phyloP scores from a whole-genome alignment of 73 alveolate genomes.

The Paramecium octaurelia region DNA sequence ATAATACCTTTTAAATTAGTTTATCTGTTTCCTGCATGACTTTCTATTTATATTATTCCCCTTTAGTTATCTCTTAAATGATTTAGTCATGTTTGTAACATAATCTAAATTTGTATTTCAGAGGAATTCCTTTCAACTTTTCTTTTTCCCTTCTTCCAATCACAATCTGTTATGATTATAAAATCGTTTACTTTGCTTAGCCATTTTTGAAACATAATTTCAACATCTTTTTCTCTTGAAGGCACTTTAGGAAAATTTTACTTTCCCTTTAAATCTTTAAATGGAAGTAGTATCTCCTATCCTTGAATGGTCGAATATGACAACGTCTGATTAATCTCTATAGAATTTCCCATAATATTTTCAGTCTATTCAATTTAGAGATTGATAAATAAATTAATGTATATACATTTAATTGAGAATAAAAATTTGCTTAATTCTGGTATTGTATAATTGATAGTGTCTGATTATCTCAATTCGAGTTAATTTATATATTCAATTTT shows the following conservation, averaged over 20 bases:
- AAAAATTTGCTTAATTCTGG: background rate
- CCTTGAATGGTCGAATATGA: background rate
- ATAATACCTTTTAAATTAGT: background rate
- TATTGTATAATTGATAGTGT: background rate
- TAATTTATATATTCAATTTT: background rate
- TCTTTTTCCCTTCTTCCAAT: background rate
- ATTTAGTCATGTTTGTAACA: slow-evolving; percentile 33
- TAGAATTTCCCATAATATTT: background rate
- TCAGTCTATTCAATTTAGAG: background rate
- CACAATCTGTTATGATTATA: background rate
- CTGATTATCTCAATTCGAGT: background rate
- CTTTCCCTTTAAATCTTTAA: background rate
- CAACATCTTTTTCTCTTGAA: background rate
- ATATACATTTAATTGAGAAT: background rate
- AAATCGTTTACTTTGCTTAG: background rate
- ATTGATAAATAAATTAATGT: background rate
- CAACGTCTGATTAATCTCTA: background rate
- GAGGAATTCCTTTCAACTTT: background rate
- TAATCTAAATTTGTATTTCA: slow-evolving; percentile 10
- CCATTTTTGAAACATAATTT: background rate
- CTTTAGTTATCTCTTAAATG: background rate
- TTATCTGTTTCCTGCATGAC: background rate
- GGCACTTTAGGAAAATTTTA: slow-evolving; percentile 27
- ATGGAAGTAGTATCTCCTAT: background rate
- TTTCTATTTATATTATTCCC: background rate